Evolutionary conservation across 2,329 filamentous ascomycete species (phyloP).

Genomic region (Lasiodiplodia sp.): DNA sequence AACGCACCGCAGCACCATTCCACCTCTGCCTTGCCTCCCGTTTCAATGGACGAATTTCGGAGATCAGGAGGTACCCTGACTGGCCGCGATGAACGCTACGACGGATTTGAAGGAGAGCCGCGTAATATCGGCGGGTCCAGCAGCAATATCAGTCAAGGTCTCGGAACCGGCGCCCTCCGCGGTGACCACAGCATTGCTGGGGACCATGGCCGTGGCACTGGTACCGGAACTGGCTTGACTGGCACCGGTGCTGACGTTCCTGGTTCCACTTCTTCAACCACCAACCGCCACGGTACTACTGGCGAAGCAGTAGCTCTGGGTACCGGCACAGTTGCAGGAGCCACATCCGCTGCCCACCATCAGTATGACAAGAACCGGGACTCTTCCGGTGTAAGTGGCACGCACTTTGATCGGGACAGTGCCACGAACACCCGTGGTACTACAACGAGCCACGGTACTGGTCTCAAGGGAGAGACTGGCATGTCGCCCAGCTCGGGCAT

Average conservation of each 20-base stretch:
- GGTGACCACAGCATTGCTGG: not conserved
- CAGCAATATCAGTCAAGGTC: conserved; percentile 19
- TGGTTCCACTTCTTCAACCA: conserved; percentile 6
- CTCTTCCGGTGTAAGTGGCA: not conserved
- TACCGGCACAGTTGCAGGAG: conserved; percentile 31
- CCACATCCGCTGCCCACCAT: not conserved
- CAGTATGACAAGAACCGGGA: conserved; percentile 32
- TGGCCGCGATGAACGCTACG: conserved; percentile 63
- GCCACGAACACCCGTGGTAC: not conserved
- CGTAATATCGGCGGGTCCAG: conserved; percentile 51
- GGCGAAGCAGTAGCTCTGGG: conserved; percentile 11
- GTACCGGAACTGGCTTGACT: not conserved
- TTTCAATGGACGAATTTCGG: conserved; percentile 71
- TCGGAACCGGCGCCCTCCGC: not conserved
- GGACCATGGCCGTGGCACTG: not conserved
- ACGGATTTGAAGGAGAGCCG: conserved; percentile 69
- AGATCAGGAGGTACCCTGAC: conserved; percentile 60
- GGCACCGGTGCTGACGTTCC: conserved; percentile 21
- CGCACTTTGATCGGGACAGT: not conserved
- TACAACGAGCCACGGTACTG: not conserved
- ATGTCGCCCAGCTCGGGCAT: not conserved
- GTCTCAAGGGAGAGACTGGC: not conserved
- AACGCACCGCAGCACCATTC: conserved; percentile 71
- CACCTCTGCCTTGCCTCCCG: conserved; percentile 68
- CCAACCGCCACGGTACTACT: not conserved